phyloP scores from a whole-genome alignment of 257 asterid genomes.

The Mentha longifolia region DNA sequence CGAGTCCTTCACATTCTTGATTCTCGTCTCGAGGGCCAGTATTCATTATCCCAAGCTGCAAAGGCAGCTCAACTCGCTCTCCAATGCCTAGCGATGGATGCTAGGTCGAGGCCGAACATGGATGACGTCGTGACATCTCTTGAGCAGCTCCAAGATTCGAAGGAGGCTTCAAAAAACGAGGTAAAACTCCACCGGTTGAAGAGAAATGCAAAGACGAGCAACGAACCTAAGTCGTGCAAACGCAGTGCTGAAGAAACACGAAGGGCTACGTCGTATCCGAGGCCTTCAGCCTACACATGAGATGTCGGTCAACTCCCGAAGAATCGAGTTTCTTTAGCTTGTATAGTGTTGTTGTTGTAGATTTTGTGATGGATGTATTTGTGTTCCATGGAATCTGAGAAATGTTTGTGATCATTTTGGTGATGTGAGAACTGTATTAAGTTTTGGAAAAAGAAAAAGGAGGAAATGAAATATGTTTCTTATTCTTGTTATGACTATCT shows the following conservation, averaged over 20 bases:
- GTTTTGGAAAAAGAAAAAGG: neutral
- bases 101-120: constrained; percentile 65
- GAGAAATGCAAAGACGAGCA: constrained; percentile 32
- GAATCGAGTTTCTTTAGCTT: constrained; percentile 13
- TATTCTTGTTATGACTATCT: neutral
- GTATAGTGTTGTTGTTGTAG: constrained; percentile 31
- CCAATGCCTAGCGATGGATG: constrained; percentile 57
- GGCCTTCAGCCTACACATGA: constrained; percentile 46
- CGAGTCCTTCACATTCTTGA: constrained; percentile 60
- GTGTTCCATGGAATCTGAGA: constrained; percentile 24
- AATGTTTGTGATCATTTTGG: constrained; percentile 30
- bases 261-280: constrained; percentile 37
- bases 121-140: constrained; percentile 59
- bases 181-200: constrained; percentile 39
- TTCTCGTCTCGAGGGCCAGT: constrained; percentile 69
- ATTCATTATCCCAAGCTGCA: constrained; percentile 44
- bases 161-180: constrained; percentile 40
- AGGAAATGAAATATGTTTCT: neutral
- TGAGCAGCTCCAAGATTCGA: constrained; percentile 59
- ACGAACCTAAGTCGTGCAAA: constrained; percentile 34
- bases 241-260: constrained; percentile 38
- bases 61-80: constrained; percentile 61
- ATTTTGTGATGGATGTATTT: constrained; percentile 7
- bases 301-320: neutral
- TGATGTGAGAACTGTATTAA: constrained; percentile 27